Evolutionary conservation across 495 filamentous ascomycete species (phyloP), one percentile per base, ranked within the genome.

Genomic region (Apodospora peruviana): DNA sequence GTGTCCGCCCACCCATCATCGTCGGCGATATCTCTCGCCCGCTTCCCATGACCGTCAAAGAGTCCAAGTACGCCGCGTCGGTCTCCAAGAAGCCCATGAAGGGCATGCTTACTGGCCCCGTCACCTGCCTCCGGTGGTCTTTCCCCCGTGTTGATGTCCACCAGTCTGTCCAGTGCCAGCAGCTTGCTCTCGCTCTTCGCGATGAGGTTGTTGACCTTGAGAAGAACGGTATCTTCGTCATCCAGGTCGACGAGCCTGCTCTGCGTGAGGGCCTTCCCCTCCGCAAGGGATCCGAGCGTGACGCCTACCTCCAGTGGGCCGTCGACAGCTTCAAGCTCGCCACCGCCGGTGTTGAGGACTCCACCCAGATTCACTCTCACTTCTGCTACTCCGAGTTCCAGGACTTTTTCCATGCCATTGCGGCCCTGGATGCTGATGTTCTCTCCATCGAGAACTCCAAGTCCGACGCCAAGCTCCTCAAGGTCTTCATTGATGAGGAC

Each of bases 371-470:
- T 73, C 93, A 98, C 83, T 96, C 90, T 43, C 93, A 98, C 79
- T 98, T 98, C 90, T 98, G 93, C 73, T 98, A 98, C 84, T 96
- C 90, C 39, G 93, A 98, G 79, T 98, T 98, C 87, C 93, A 98
- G 76, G 93, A 98, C 80, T 98, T 98, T 82, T 98, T 98, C 87
- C 88, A 97, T 70, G 29, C 93, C 72, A 98, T 98, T 58, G 90
- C 94, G 52, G 94, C 94, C 36, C 81, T 98, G 49, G 93, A 98
- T 68, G 90, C 93, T 57, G 93, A 98, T 77, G 93, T 98, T 47
- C 84, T 98, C 57, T 90, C 85, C 64, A 98, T 98, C 63, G 93
- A 98, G 85, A 97, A 97, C 87, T 91, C 86, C 83, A 97, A 97
- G 86, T 94, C 88, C 53, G 93, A 98, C 71, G 90, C 94, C 61